Base-by-base conservation (phyloP, 495 filamentous ascomycete species). In the Amphirosellinia nigrospora region DNA sequence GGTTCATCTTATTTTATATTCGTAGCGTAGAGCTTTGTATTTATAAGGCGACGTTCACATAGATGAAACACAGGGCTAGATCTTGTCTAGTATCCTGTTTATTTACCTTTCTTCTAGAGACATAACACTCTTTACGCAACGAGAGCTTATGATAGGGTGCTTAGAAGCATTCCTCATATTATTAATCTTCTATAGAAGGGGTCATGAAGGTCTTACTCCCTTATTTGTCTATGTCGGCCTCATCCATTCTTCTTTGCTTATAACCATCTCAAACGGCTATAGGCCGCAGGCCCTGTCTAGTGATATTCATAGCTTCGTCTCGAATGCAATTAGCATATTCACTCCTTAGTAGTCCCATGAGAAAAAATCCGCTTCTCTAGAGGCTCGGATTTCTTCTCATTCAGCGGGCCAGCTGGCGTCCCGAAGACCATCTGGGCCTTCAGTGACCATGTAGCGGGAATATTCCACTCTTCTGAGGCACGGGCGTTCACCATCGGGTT, bases 391-490 rank as follows among this genome's bases (percentile, higher is more conserved):
- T 11, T 16, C 39, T 62, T 62, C 59, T 43, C 2, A 9, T 45
- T 21, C 13, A 23, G 39, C 9, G 38, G 38, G 2, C 59, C 38
- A 19, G 38, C 23, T 23, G 36, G 59, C 16, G 50, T 30, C 50
- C 50, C 50, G 13, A 53, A 53, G 50, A 53, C 50, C 50, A 53
- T 53, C 50, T 53, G 50, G 30, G 23, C 50, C 11, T 53, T 53
- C 3, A 53, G 50, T 7, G 9, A 28, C 50, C 50, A 53, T 11
- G 50, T 53, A 11, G 23, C 50, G 6, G 50, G 50, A 16, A 53
- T 53, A 1, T 53, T 53, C 50, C 50, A 53, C 13, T 53, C 8
- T 3, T 53, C 11, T 7, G 50, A 30, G 0, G 50, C 50, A 4
- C 50, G 50, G 26, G 50, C 50, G 8, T 53, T 28, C 23, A 53